Conservation (phyloP, 257 asterid species). For the Scutellaria minor region DNA sequence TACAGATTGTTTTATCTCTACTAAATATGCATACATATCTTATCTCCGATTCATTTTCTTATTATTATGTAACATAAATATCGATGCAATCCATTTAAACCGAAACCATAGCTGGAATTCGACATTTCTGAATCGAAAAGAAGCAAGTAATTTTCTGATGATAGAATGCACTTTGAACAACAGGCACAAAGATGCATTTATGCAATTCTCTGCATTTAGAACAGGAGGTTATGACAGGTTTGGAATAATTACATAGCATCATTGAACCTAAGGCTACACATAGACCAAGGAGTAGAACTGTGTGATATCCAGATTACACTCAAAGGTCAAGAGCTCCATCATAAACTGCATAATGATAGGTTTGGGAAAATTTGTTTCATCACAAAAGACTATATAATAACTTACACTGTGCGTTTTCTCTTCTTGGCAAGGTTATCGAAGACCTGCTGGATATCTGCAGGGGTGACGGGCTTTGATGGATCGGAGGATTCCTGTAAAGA, state of each 20-base stretch:
- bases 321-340: not conserved
- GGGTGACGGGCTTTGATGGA: conserved; percentile 64
- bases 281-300: not conserved
- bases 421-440: conserved; percentile 79
- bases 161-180: not conserved
- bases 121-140: too few relatives aligned
- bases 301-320: conserved; percentile 17
- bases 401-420: conserved; percentile 57
- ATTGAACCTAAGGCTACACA: not conserved
- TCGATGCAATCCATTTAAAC: too few relatives aligned
- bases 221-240: conserved; percentile 1
- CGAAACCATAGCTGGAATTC: too few relatives aligned
- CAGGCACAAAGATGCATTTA: not conserved
- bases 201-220: not conserved
- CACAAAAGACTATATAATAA: not conserved
- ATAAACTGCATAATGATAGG: conserved; percentile 1
- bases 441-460: conserved; percentile 72
- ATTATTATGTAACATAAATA: too few relatives aligned
- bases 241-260: conserved; percentile 25
- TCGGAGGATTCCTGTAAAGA: conserved; percentile 61
- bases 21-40: too few relatives aligned
- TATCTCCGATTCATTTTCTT: too few relatives aligned
- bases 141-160: too few relatives aligned
- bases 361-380: conserved; percentile 1
- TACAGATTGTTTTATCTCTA: too few relatives aligned